phyloP scores from a whole-genome alignment of 495 filamentous ascomycete genomes.

The Podospora pseudoanserina region DNA sequence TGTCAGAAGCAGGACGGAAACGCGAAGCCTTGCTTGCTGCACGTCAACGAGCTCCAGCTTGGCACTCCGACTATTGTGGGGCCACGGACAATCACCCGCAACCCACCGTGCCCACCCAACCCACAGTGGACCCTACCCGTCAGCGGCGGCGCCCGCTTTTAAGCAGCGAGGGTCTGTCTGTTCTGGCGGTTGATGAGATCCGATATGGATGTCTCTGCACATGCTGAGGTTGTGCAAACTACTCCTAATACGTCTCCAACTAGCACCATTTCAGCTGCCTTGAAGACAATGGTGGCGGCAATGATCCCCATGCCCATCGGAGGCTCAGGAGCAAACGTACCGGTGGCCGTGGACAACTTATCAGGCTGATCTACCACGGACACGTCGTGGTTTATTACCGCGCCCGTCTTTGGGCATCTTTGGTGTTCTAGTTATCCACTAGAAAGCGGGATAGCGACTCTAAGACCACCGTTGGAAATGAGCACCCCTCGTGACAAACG shows the following conservation, averaged over 20 bases:
- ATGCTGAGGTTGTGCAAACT: too few relatives aligned
- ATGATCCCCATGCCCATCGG: too few relatives aligned
- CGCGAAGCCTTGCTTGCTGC: neutral
- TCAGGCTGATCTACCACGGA: neutral
- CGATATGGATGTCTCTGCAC: too few relatives aligned
- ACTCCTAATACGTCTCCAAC: too few relatives aligned
- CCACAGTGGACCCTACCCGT: slow-evolving; percentile 5
- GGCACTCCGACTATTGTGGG: neutral
- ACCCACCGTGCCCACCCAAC: neutral
- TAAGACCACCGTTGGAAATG: neutral
- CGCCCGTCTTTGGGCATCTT: neutral
- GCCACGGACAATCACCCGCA: neutral
- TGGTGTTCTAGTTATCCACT: neutral
- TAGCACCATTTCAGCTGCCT: too few relatives aligned
- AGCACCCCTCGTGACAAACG: slow-evolving; percentile 3
- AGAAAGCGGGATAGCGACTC: neutral
- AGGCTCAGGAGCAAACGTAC: too few relatives aligned
- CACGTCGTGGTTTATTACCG: neutral
- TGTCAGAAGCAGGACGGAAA: slow-evolving; percentile 1
- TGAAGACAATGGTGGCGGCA: too few relatives aligned
- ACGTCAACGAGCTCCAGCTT: slow-evolving; percentile 2
- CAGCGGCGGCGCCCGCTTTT: neutral
- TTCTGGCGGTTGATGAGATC: too few relatives aligned
- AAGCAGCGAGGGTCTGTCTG: neutral
- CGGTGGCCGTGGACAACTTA: too few relatives aligned